phyloP scores from a whole-genome alignment of 495 filamentous ascomycete species.

The Daldinia caldariorum region DNA sequence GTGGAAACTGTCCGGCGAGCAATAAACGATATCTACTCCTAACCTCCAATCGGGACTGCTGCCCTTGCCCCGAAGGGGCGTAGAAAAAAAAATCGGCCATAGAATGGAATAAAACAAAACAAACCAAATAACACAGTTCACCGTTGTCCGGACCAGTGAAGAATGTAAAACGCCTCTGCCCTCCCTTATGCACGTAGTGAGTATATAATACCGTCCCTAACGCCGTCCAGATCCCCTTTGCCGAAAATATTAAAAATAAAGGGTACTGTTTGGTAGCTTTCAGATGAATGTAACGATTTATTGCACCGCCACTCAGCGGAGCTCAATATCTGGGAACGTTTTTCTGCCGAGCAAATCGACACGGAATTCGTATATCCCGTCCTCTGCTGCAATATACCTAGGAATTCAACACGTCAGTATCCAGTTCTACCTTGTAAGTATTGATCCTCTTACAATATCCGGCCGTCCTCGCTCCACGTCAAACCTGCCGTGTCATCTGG shows the following conservation, averaged over 20 bases:
- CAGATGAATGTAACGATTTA: constrained; percentile 6
- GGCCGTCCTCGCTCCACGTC: constrained; percentile 75
- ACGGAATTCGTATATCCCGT: constrained; percentile 78
- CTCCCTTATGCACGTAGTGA: constrained; percentile 34
- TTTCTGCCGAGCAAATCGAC: constrained; percentile 73
- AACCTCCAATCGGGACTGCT: constrained; percentile 3
- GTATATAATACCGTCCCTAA: constrained; percentile 22
- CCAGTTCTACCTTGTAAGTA: neutral
- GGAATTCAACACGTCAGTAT: constrained; percentile 30
- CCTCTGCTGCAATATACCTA: constrained; percentile 77
- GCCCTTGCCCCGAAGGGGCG: neutral
- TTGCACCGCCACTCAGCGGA: constrained; percentile 54
- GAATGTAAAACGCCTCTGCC: constrained; percentile 27
- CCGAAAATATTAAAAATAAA: neutral
- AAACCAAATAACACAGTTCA: constrained; percentile 1
- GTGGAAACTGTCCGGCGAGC: constrained; percentile 19
- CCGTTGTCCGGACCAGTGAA: constrained; percentile 6
- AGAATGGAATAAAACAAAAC: constrained; percentile 8
- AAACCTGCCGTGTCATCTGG: constrained; percentile 70
- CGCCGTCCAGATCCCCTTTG: constrained; percentile 14
- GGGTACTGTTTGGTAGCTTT: constrained; percentile 10
- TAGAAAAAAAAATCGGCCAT: constrained; percentile 5
- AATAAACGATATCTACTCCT: constrained; percentile 14
- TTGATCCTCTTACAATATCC: constrained; percentile 68
- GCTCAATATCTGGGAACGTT: constrained; percentile 68